Evolutionary conservation across 2,329 filamentous ascomycete species (phyloP).

Genomic region (Ophiostoma angusticollis): DNA sequence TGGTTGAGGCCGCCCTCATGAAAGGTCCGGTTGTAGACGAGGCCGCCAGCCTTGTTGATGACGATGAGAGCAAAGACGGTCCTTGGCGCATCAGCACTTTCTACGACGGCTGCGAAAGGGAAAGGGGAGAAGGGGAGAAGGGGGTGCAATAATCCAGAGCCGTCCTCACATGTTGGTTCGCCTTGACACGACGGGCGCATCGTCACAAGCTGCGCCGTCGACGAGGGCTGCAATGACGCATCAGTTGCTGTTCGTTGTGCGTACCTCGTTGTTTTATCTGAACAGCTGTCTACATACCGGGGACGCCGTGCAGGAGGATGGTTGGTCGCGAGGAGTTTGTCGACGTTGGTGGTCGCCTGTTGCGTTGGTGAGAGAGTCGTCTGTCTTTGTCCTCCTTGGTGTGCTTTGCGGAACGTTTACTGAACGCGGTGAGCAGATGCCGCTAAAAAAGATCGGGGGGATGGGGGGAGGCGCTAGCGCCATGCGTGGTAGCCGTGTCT

Average conservation of each 20-base stretch:
- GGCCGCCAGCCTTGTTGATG: slow-evolving; percentile 95
- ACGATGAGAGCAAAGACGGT: slow-evolving; percentile 90
- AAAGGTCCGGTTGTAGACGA: slow-evolving; percentile 94
- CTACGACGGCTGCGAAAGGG: background rate
- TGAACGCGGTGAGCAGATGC: no score
- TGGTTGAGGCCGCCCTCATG: slow-evolving; percentile 73
- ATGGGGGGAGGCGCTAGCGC: no score
- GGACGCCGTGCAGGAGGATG: background rate
- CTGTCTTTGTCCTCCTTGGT: no score
- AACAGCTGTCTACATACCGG: background rate
- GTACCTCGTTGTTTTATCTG: background rate
- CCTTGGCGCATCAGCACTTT: no score
- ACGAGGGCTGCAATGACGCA: background rate
- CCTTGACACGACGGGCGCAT: background rate
- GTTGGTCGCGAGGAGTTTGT: background rate
- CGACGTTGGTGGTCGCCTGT: no score
- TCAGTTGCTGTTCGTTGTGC: no score
- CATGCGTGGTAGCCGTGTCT: no score
- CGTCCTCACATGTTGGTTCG: slow-evolving; percentile 6
- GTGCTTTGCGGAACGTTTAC: no score
- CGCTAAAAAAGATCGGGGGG: no score
- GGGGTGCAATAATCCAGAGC: background rate
- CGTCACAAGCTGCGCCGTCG: slow-evolving; percentile 4
- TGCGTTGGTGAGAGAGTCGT: no score
- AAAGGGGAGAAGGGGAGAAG: background rate